Evolutionary conservation across 1,284 basidiomycete species (phyloP).

Genomic region (Ceratobasidium sp.): DNA sequence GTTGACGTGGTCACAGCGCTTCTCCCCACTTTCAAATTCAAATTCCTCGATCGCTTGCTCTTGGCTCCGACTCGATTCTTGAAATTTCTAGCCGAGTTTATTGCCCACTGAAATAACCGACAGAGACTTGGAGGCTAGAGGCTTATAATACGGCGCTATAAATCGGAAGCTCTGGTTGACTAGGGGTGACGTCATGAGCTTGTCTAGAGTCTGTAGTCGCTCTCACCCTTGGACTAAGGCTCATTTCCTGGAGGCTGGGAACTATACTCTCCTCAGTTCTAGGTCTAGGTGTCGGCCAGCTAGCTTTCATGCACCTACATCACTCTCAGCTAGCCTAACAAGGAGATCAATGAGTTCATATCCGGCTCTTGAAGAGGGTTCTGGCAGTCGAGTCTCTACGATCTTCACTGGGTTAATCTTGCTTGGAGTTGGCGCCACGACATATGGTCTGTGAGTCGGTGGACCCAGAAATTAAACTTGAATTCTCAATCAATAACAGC

Average conservation of each 20-base stretch:
- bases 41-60: no score
- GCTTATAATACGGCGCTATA: no score
- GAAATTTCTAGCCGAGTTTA: no score
- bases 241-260: no score
- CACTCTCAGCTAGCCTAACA: background rate
- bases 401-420: conserved; percentile 66
- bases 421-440: conserved; percentile 65
- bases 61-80: no score
- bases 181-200: no score
- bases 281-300: background rate
- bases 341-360: background rate
- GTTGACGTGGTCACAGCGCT: conserved; percentile 46
- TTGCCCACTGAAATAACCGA: no score
- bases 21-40: background rate
- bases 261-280: background rate
- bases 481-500: conserved; percentile 57
- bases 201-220: no score
- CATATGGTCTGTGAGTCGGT: conserved; percentile 68
- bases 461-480: background rate
- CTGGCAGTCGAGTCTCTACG: conserved; percentile 58
- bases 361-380: conserved; percentile 8
- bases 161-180: no score
- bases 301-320: background rate
- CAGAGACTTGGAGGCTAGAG: no score
- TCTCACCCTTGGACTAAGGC: no score